Percentiles rank a stretch among this genome's conserved stretches.
Evolutionary conservation across 345 rosid species (phyloP).

Genomic region (Barbarea vulgaris): DNA sequence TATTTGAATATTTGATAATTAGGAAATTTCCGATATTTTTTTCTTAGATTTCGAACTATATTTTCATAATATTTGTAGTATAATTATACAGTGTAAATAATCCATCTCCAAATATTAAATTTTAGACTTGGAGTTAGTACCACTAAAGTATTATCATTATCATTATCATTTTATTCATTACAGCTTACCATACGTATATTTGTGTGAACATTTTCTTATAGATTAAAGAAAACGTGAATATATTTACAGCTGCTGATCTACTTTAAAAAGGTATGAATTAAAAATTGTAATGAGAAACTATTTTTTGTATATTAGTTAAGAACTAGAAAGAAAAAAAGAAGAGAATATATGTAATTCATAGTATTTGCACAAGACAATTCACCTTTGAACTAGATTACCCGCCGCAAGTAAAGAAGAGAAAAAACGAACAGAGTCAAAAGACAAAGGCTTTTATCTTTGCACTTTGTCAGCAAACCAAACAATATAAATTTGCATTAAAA

Average conservation of each 20-base stretch:
- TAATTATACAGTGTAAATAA: neutral
- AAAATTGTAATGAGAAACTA: too few species aligned
- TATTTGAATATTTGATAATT: neutral
- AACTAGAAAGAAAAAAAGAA: neutral
- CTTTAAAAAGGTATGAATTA: neutral
- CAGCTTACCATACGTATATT: neutral
- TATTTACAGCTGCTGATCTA: neutral
- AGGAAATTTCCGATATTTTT: neutral
- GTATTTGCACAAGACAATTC: neutral
- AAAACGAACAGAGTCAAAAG: slow-evolving; percentile 13
- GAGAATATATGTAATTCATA: neutral
- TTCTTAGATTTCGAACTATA: neutral
- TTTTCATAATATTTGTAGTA: neutral
- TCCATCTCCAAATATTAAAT: neutral
- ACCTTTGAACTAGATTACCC: slow-evolving; percentile 14
- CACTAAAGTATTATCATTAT: too few species aligned
- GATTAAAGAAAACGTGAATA: neutral
- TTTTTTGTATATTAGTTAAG: neutral
- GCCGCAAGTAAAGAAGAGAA: slow-evolving; percentile 19
- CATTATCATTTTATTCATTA: neutral
- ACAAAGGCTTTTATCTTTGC: slow-evolving; percentile 7
- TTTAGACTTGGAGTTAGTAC: neutral
- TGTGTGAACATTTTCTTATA: neutral
- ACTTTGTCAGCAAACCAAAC: slow-evolving; percentile 30
- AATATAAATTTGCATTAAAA: slow-evolving; percentile 8